phyloP scores from a whole-genome alignment of 805 yeast species.

The Wickerhamomyces strasburgensis region DNA sequence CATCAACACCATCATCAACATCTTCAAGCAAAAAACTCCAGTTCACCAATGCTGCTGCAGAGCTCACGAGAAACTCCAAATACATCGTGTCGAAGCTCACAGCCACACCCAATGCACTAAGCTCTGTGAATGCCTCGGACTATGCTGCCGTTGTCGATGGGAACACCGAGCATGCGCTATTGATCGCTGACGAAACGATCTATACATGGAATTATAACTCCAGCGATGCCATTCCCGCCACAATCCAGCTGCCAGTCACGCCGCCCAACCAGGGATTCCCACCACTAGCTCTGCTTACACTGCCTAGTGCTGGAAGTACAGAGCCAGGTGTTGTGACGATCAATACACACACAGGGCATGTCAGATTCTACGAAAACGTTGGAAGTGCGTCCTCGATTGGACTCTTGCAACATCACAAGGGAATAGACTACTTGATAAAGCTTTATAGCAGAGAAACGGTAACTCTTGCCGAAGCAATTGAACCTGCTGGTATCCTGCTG shows the following conservation, averaged over 20 bases:
- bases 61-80: slow-evolving; percentile 52
- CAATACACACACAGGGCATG: slow-evolving; percentile 50
- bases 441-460: slow-evolving; percentile 51
- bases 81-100: slow-evolving; percentile 55
- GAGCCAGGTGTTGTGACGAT: slow-evolving; percentile 71
- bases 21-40: slow-evolving; percentile 14
- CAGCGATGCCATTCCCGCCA: slow-evolving; percentile 53
- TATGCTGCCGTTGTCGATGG: slow-evolving; percentile 29
- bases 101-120: slow-evolving; percentile 40
- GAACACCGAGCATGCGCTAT: slow-evolving; percentile 24
- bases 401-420: slow-evolving; percentile 39
- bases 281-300: slow-evolving; percentile 54
- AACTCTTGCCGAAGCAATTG: slow-evolving; percentile 52
- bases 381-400: slow-evolving; percentile 66
- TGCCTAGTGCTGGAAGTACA: slow-evolving; percentile 46
- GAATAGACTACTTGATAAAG: slow-evolving; percentile 33
- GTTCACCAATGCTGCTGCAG: slow-evolving; percentile 30
- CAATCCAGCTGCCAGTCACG: slow-evolving; percentile 42
- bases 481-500: slow-evolving; percentile 69
- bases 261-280: slow-evolving; percentile 27
- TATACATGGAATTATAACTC: slow-evolving; percentile 68
- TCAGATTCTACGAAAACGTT: slow-evolving; percentile 71
- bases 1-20: no score
- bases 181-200: slow-evolving; percentile 37
- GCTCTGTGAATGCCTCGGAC: neutral